phyloP scores from a whole-genome alignment of 2,329 filamentous ascomycete species.

The Botrytis paeoniae region DNA sequence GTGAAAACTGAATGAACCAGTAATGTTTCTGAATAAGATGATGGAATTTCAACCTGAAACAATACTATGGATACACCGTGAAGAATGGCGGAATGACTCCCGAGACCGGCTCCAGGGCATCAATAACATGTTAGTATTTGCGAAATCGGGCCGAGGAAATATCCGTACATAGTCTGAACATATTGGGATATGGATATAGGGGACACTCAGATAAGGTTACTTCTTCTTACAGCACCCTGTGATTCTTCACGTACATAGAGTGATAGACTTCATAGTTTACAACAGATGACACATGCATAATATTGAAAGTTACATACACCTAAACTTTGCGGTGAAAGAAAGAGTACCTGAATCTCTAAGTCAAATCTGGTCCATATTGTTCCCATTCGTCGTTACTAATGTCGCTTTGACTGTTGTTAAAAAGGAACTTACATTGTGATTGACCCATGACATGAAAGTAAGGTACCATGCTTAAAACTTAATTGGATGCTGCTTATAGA shows the following conservation, averaged over 20 bases:
- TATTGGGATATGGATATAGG: background rate
- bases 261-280: background rate
- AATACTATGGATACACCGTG: background rate
- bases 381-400: background rate
- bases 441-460: background rate
- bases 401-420: background rate
- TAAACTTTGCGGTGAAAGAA: background rate
- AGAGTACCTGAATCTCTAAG: background rate
- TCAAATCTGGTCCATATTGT: background rate
- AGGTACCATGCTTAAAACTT: background rate
- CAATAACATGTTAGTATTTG: background rate
- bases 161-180: background rate
- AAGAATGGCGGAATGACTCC: background rate
- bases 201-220: background rate
- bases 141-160: background rate
- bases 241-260: background rate
- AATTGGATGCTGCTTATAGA: background rate
- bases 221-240: background rate
- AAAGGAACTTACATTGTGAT: background rate
- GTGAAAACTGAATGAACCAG: background rate
- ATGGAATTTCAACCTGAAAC: background rate
- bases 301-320: background rate
- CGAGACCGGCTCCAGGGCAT: background rate
- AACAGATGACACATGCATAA: background rate
- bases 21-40: background rate